A percentile compares a stretch with the other conserved stretches of the same genome.
These are phyloP conservation scores for Phytophthora podocarpi DNA, from an alignment of 352 stramenopile species.

Conservation along the genomic window DNA sequence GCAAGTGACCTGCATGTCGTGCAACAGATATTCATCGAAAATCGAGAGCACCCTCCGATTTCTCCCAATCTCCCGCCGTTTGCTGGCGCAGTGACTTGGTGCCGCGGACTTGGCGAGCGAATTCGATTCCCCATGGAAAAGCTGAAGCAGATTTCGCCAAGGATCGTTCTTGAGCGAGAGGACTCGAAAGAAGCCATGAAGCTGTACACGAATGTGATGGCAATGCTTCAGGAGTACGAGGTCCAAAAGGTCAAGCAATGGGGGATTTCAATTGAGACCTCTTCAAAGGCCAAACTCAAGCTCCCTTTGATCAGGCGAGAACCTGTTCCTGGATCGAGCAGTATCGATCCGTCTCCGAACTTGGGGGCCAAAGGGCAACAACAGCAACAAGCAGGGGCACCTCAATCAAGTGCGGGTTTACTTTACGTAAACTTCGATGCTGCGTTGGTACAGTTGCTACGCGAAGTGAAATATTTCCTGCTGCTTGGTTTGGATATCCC, in stretches of 20 bases:
- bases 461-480: slow-evolving; percentile 95
- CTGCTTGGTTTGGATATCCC: slow-evolving; percentile 90
- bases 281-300: slow-evolving; percentile 87
- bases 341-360: slow-evolving; percentile 3
- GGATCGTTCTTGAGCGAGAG: slow-evolving; percentile 86
- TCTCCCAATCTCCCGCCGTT: slow-evolving; percentile 90
- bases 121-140: slow-evolving; percentile 92
- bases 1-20: slow-evolving; percentile 82
- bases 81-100: slow-evolving; percentile 92
- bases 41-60: slow-evolving; percentile 85
- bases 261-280: slow-evolving; percentile 79
- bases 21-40: slow-evolving; percentile 91
- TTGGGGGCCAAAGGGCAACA: slow-evolving; percentile 6
- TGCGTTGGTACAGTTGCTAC: slow-evolving; percentile 88
- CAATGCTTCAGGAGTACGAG: slow-evolving; percentile 82
- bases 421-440: slow-evolving; percentile 93
- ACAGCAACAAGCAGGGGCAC: slow-evolving; percentile 17
- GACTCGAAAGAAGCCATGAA: slow-evolving; percentile 91
- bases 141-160: slow-evolving; percentile 75
- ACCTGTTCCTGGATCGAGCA: slow-evolving; percentile 12
- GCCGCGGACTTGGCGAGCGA: slow-evolving; percentile 80
- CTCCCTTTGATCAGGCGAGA: slow-evolving; percentile 83
- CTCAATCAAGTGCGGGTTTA: slow-evolving; percentile 15
- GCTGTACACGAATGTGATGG: slow-evolving; percentile 89
- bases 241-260: slow-evolving; percentile 86